A percentile compares a stretch with the other conserved stretches of the same genome.
phyloP scores from a whole-genome alignment of 805 yeast genomes.

The Wickerhamomyces tratensis region DNA sequence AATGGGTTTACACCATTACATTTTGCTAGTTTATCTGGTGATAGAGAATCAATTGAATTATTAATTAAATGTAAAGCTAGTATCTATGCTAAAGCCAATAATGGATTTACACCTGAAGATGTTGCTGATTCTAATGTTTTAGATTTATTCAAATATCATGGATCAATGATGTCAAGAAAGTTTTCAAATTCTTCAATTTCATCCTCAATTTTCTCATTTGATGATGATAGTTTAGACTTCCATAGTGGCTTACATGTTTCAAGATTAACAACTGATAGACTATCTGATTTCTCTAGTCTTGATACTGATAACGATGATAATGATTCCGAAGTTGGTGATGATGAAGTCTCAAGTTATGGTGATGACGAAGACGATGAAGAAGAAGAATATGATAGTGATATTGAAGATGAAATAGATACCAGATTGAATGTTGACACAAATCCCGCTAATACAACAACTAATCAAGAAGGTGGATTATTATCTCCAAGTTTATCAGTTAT shows the following conservation, averaged over 20 bases:
- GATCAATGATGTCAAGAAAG: conserved; percentile 12
- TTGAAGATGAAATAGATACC: conserved; percentile 9
- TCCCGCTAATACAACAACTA: not conserved
- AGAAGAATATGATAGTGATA: conserved; percentile 16
- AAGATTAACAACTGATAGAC: conserved; percentile 22
- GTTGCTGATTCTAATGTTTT: conserved; percentile 28
- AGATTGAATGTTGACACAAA: not conserved
- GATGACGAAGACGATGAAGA: conserved; percentile 20
- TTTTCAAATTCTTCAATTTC: conserved; percentile 15
- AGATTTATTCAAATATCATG: conserved; percentile 17
- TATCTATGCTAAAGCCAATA: conserved; percentile 37
- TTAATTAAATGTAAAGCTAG: conserved; percentile 59
- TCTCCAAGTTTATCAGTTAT: not conserved
- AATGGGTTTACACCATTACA: conserved; percentile 86
- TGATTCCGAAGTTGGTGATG: conserved; percentile 1
- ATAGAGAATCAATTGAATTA: conserved; percentile 52
- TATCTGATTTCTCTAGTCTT: conserved; percentile 15
- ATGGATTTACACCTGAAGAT: conserved; percentile 36
- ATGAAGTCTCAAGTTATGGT: conserved; percentile 7
- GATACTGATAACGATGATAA: conserved; percentile 12
- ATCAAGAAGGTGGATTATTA: not conserved
- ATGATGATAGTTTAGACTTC: conserved; percentile 15
- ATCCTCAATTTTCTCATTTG: conserved; percentile 22
- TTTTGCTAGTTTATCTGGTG: conserved; percentile 72
- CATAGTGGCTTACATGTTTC: conserved; percentile 22